Evolutionary conservation across 768 basidiomycete species (phyloP).

Genomic region (Leccinum incarnatum): DNA sequence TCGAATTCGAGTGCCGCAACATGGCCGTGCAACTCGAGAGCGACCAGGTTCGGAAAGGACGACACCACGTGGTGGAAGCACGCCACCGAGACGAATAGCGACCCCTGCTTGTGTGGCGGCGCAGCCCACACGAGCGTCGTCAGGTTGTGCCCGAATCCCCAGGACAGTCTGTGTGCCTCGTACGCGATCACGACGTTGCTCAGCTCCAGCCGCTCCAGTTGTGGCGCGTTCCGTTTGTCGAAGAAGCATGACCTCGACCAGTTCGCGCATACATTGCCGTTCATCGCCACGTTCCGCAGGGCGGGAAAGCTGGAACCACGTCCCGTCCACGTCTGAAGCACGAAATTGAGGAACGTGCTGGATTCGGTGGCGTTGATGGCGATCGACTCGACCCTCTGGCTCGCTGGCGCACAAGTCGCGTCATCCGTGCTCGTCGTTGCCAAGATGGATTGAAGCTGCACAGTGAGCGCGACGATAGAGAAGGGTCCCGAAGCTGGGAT

Average conservation of each 20-base stretch:
- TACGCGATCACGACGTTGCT: constrained; percentile 17
- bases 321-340: constrained; percentile 20
- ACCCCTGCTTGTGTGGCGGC: constrained; percentile 2
- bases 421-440: constrained; percentile 2
- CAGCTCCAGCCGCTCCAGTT: constrained; percentile 15
- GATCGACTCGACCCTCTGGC: constrained; percentile 15
- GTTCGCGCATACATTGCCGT: constrained; percentile 14
- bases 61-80: constrained; percentile 18
- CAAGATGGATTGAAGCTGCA: constrained; percentile 18
- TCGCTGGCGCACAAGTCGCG: constrained; percentile 1
- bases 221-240: constrained; percentile 14
- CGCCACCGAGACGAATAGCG: constrained; percentile 14
- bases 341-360: constrained; percentile 17
- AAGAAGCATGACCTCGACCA: constrained; percentile 24
- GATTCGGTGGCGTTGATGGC: constrained; percentile 15
- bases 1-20: constrained; percentile 11
- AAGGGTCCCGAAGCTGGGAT: constrained; percentile 2
- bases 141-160: constrained; percentile 13
- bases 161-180: constrained; percentile 5
- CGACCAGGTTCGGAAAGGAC: constrained; percentile 20
- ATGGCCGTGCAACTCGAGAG: constrained; percentile 19
- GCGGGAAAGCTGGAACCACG: constrained; percentile 10
- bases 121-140: constrained; percentile 26
- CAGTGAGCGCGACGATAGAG: constrained; percentile 14
- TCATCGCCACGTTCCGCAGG: constrained; percentile 8